These are phyloP conservation scores for Penicillium salamii DNA, from an alignment of 495 filamentous ascomycete genomes.

Conservation along the genomic window DNA sequence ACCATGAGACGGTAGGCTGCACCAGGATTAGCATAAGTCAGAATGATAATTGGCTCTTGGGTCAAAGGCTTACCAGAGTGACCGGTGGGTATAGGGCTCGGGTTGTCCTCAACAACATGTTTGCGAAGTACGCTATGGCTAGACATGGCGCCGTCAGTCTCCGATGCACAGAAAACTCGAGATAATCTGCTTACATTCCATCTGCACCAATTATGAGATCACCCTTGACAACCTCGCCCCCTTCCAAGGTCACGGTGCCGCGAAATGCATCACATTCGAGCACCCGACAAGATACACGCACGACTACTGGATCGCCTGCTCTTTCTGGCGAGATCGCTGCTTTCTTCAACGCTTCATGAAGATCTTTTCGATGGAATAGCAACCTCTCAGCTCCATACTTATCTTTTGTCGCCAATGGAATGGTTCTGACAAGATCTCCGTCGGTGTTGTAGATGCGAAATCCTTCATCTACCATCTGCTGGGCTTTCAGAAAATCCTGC, in stretches of 20 bases:
- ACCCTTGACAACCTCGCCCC: slow-evolving; percentile 15
- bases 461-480: slow-evolving; percentile 25
- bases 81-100: slow-evolving; percentile 14
- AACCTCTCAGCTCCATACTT: slow-evolving; percentile 26
- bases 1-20: slow-evolving; percentile 27
- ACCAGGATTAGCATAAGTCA: neutral
- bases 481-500: slow-evolving; percentile 7
- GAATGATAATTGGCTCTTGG: too few species aligned
- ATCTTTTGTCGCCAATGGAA: slow-evolving; percentile 16
- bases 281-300: slow-evolving; percentile 17
- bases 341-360: slow-evolving; percentile 22
- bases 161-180: too few species aligned
- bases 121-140: slow-evolving; percentile 19
- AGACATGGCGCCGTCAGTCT: neutral
- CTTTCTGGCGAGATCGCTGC: slow-evolving; percentile 12
- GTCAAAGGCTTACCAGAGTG: slow-evolving; percentile 23
- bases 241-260: slow-evolving; percentile 23
- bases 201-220: slow-evolving; percentile 50
- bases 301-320: slow-evolving; percentile 13
- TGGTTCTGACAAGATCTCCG: slow-evolving; percentile 15
- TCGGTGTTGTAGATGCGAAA: slow-evolving; percentile 29
- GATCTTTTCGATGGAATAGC: slow-evolving; percentile 26
- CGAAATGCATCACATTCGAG: slow-evolving; percentile 11
- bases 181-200: slow-evolving; percentile 30
- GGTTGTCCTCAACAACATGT: slow-evolving; percentile 9